phyloP scores from a whole-genome alignment of 495 filamentous ascomycete species.

The Choiromyces venosus region DNA sequence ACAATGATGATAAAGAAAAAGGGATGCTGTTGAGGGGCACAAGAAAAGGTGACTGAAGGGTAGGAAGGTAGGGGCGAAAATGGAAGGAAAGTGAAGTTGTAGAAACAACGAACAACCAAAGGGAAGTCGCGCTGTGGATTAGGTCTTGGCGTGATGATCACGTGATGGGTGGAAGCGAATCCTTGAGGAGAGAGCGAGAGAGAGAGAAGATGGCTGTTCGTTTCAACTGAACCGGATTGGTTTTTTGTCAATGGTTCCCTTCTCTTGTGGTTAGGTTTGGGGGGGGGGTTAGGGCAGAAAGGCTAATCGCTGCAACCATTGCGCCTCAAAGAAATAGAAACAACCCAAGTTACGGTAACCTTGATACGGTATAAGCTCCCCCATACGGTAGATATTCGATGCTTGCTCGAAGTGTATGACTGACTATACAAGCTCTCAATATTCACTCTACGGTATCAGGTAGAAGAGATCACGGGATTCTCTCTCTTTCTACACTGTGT shows the following conservation, averaged over 20 bases:
- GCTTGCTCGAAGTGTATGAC: background rate
- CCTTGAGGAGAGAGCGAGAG: no score
- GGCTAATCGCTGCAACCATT: background rate
- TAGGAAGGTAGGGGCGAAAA: background rate
- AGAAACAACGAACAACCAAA: background rate
- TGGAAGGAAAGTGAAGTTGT: background rate
- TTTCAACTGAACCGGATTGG: background rate
- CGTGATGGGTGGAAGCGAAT: background rate
- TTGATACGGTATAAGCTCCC: no score
- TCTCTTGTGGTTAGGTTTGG: background rate
- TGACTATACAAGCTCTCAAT: background rate
- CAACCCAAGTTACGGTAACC: no score
- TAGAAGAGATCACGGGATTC: slow-evolving; percentile 4
- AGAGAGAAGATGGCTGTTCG: background rate
- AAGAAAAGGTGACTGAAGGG: background rate
- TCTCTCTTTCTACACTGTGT: background rate
- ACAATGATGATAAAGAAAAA: background rate
- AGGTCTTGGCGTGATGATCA: background rate
- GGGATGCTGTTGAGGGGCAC: background rate
- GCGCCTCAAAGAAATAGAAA: background rate
- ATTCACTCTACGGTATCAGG: background rate
- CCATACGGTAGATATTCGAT: background rate
- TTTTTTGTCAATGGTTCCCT: background rate
- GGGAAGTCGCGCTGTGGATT: background rate
- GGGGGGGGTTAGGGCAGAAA: background rate